Evolutionary conservation across 176 grass and related monocot species (phyloP), one percentile per base, ranked within the genome.

Genomic region (Triticum monococcum): DNA sequence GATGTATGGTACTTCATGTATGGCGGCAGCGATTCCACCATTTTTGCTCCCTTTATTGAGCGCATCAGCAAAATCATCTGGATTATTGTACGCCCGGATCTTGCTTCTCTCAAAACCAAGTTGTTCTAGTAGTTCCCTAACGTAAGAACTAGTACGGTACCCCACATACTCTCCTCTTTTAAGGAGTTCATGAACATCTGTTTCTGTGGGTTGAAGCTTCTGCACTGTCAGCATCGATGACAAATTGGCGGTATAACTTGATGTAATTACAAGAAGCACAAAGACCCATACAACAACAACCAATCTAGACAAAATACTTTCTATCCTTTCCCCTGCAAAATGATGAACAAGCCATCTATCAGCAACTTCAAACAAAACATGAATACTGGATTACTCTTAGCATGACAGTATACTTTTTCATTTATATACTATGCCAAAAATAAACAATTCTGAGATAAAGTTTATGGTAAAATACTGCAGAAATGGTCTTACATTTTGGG

Each of bases 231-330:
- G 74, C 72, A 94, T 89, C 4, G 89, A 94, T 1, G 92, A 60
- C 25, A 93, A 78, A 38, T 52, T 93, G 65, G 89, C 92, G 7
- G 89, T 94, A 62, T 94, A 94, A 24, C 89, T 94, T 69, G 92
- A 94, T 38, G 86, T 86, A 68, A 94, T 68, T 56, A 87, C 64
- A 0, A 94, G 68, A 7, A 91, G 64, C 0, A 91, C 83, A n/a
- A 86, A 71, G 1, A 86, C 16, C 83, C 86, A 90, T 56, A 85
- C 79, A 72, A 88, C 80, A 4, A 85, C 20, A 30, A 86, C 70
- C 12, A 86, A 25, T 68, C 80, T 90, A 8, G 91, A 83, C 43
- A 93, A 90, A 52, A 79, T 79, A 61, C 70, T 83, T n/a, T 93
- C 54, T 14, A 94, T 17, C 83, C 72, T 94, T 74, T 89, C 89